These are phyloP conservation scores for Phragmites australis DNA, from an alignment of 176 grass and related monocot genomes.

Conservation along the genomic window DNA sequence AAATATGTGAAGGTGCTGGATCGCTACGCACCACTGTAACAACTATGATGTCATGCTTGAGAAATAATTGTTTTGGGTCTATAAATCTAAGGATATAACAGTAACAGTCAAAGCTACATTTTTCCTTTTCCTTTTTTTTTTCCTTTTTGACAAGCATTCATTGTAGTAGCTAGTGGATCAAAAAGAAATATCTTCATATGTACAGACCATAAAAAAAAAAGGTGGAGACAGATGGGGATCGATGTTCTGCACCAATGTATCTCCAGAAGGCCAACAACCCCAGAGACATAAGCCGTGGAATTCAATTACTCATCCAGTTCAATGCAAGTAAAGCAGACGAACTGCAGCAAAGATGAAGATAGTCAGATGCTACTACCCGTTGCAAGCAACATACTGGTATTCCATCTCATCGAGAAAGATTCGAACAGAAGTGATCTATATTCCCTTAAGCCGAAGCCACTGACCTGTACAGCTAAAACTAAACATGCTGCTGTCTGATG, in stretches of 20 bases:
- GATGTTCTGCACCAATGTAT: conserved; percentile 15
- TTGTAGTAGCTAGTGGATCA: conserved; percentile 24
- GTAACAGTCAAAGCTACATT: background rate
- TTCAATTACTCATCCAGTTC: background rate
- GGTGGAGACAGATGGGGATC: conserved; percentile 6
- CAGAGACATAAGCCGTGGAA: background rate
- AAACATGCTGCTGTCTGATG: background rate
- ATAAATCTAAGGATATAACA: conserved; percentile 29
- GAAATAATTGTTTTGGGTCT: conserved; percentile 11
- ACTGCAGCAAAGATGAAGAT: conserved; percentile 10
- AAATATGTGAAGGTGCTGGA: too few species aligned
- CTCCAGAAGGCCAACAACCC: background rate
- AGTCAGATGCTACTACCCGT: background rate
- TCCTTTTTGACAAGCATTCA: background rate
- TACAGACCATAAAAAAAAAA: conserved; percentile 41
- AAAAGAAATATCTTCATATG: conserved; percentile 27
- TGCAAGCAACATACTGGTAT: conserved; percentile 1
- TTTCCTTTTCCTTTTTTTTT: background rate
- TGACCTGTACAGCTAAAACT: conserved; percentile 32
- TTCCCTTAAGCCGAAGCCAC: background rate
- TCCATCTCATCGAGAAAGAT: background rate
- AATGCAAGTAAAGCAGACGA: conserved; percentile 1
- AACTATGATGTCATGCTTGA: background rate
- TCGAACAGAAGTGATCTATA: background rate
- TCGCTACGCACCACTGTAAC: too few species aligned